phyloP scores from a whole-genome alignment of 164 flowering plant species.

The Chloranthus sessilifolius region DNA sequence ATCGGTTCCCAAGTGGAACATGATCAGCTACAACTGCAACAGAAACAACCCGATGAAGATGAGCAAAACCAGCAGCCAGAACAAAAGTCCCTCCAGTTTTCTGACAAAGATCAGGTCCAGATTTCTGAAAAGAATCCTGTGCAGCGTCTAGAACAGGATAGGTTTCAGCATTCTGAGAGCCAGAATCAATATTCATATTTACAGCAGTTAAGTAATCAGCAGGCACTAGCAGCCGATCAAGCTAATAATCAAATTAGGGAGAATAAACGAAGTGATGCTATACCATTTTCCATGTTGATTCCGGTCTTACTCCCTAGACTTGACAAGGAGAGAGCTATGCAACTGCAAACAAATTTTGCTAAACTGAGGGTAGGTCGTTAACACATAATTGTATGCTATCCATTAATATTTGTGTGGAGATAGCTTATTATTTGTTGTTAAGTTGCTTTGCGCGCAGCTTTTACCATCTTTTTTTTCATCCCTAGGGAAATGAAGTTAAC shows the following conservation, averaged over 20 bases:
- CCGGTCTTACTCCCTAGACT: slow-evolving; percentile 72
- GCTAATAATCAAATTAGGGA: slow-evolving; percentile 28
- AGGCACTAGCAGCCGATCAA: slow-evolving; percentile 26
- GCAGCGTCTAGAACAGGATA: slow-evolving; percentile 28
- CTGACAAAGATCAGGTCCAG: slow-evolving; percentile 28
- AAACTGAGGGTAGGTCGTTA: slow-evolving; percentile 56
- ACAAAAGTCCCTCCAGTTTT: slow-evolving; percentile 25
- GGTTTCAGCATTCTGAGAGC: slow-evolving; percentile 25
- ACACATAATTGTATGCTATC: slow-evolving; percentile 4
- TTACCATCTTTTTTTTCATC: slow-evolving; percentile 3
- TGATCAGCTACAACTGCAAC: slow-evolving; percentile 22
- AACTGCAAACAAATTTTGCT: slow-evolving; percentile 52
- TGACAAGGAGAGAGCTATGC: slow-evolving; percentile 80
- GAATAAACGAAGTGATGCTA: slow-evolving; percentile 29
- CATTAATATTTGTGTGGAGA: not conserved
- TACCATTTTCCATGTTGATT: slow-evolving; percentile 69
- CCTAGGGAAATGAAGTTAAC: slow-evolving; percentile 69
- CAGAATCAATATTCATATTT: slow-evolving; percentile 38
- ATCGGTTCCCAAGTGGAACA: slow-evolving; percentile 25
- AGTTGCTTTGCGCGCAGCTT: not conserved
- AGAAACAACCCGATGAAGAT: slow-evolving; percentile 28
- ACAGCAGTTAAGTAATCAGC: slow-evolving; percentile 48
- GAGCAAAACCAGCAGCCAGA: slow-evolving; percentile 24
- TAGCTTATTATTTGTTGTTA: not conserved
- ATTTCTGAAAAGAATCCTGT: slow-evolving; percentile 33